Evolutionary conservation across 2,329 filamentous ascomycete species (phyloP), one percentile per base, ranked within the genome.

Genomic region (Trichoderma sp.): DNA sequence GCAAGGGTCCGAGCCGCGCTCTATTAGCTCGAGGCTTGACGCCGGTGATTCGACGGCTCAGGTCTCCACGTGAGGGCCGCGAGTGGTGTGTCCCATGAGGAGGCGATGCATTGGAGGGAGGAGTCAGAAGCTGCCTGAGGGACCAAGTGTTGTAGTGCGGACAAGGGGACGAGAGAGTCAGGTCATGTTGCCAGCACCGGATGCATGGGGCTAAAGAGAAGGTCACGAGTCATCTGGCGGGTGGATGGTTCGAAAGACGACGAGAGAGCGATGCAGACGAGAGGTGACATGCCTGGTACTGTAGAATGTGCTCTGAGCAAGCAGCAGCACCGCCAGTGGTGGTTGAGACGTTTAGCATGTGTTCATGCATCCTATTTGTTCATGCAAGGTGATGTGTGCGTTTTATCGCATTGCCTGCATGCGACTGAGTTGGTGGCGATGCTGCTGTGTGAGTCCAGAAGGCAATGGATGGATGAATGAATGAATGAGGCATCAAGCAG

Each of bases 1-100:
- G 49, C 66, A 60, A 68, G 59, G 66, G 65, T 34, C 66, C 66
- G 66, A 68, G 66, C 66, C 66, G 66, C 51, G 51, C 8, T 18
- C 18, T 13, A 66, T 39, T 68, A 46, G 51, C 39, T 43, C 26
- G 39, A 34, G 21, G n/a, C 32, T 54, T 39, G 24, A 32, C 55
- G 49, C 32, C 49, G 14, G 16, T 61, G 58, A 61, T 61, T 68
- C 58, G 58, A 61, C 46, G 30, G 26, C 58, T 26, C 32, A 46
- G 21, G 46, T 55, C 58, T 37, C 49, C 58, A 61, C 58, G 66
- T 61, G 66, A 61, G 66, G 58, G 64, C 39, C 21, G 55, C 24
- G 32, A 46, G 55, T 43, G 55, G 55, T 43, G 55, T 43, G 56
- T 60, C 65, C 52, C 65, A 68, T 68, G 65, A 68, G 65, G 65